Percentiles rank a stretch among this genome's conserved stretches.
phyloP scores from a whole-genome alignment of 331 rosid genomes.

The Quercus tomentella region DNA sequence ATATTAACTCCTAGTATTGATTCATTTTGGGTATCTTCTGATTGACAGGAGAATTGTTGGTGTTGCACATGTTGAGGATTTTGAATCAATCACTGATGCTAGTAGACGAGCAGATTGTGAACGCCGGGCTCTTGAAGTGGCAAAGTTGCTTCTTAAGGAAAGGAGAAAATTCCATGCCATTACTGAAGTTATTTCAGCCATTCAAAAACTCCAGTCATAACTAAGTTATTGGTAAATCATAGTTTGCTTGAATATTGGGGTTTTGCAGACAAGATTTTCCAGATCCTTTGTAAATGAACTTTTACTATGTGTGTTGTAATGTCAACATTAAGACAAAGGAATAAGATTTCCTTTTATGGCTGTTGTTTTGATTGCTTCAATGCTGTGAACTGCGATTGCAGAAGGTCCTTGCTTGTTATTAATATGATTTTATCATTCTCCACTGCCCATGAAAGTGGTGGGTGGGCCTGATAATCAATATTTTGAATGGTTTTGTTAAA shows the following conservation, averaged over 20 bases:
- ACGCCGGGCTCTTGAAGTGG: slow-evolving; percentile 54
- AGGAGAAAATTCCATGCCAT: slow-evolving; percentile 51
- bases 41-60: slow-evolving; percentile 77
- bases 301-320: background rate
- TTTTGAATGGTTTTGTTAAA: no score
- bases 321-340: background rate
- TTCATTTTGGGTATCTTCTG: background rate
- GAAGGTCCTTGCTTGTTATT: no score
- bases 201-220: slow-evolving; percentile 32
- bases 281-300: background rate
- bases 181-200: slow-evolving; percentile 49
- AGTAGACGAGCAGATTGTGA: slow-evolving; percentile 48
- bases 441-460: no score
- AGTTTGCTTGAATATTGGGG: background rate
- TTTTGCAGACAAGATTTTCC: background rate
- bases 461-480: no score
- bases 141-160: slow-evolving; percentile 72
- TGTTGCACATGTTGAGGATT: slow-evolving; percentile 88
- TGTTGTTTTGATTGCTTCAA: background rate
- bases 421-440: no score
- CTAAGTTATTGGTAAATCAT: background rate
- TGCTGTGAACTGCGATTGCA: background rate
- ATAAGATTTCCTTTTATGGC: background rate
- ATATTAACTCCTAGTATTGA: background rate
- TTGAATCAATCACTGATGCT: slow-evolving; percentile 71